These are phyloP conservation scores for Didymella keratinophila DNA, from an alignment of 2,329 filamentous ascomycete genomes.

Conservation along the genomic window DNA sequence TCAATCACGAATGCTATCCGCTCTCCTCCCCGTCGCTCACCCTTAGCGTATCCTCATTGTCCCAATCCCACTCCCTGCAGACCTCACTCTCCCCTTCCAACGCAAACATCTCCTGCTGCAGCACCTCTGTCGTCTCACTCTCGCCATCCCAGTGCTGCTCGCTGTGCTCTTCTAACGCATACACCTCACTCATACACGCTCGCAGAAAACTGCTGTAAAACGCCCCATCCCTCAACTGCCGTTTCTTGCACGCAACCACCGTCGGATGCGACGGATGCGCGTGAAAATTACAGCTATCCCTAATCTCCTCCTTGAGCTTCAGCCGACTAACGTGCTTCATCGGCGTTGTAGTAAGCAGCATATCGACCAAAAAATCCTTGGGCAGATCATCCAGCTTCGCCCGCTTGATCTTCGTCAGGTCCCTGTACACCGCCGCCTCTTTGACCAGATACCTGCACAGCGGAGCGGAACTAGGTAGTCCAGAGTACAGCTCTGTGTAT, in stretches of 20 bases:
- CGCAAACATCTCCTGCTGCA: conserved; percentile 23
- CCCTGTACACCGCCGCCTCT: conserved; percentile 20
- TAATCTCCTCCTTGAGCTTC: conserved; percentile 19
- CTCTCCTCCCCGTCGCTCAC: conserved; percentile 21
- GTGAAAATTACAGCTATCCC: conserved; percentile 23
- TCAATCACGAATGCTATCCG: conserved; percentile 1
- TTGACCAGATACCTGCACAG: conserved; percentile 19
- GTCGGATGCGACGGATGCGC: conserved; percentile 8
- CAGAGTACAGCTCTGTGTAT: conserved; percentile 16
- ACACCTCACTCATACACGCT: conserved; percentile 24
- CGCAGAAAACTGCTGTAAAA: conserved; percentile 20
- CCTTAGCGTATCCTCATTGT: conserved; percentile 22
- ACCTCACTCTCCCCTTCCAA: conserved; percentile 19
- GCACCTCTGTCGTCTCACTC: conserved; percentile 21
- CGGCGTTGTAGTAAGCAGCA: conserved; percentile 20
- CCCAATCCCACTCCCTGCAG: conserved; percentile 20
- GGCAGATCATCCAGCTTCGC: conserved; percentile 14
- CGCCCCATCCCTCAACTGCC: conserved; percentile 15
- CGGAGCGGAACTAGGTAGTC: conserved; percentile 9
- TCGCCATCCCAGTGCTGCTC: conserved; percentile 21
- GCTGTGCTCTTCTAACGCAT: conserved; percentile 16
- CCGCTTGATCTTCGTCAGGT: conserved; percentile 16
- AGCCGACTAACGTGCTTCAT: conserved; percentile 15
- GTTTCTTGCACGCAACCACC: conserved; percentile 13
- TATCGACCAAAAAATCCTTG: conserved; percentile 23